Evolutionary conservation across 768 basidiomycete species (phyloP), one percentile per base, ranked within the genome.

Genomic region (Termitomyces sp.): DNA sequence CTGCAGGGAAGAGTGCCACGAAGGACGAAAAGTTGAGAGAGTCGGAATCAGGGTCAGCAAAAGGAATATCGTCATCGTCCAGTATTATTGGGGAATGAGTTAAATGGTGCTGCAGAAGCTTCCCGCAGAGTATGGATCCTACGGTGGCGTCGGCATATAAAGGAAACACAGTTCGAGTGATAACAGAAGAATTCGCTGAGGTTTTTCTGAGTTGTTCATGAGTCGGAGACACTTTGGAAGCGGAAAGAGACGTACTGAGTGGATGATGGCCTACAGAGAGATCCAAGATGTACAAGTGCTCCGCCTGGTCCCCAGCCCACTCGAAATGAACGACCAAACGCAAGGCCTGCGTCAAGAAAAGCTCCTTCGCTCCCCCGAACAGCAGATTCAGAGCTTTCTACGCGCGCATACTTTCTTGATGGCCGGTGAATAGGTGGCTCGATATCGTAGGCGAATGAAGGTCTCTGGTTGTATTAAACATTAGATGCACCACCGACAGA

Each of bases 251-350:
- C 86, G 67, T 65, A 89, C 89, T 72, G 61, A 49, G 74, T 71
- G 51, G 76, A 73, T 4, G 66, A 71, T 26, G 86, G 85, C 7
- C 76, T 73, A 71, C 89, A 87, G 60, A 96, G 71, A 49, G 76
- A 76, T n/a, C 92, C 94, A 11, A 88, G 68, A 69, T 92, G 87
- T 11, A 86, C 85, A 7, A 98, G 66, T 40, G 75, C 77, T 0
- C 93, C 93, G 38, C 82, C 79, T 1, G 90, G 87, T 19, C 95
- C 92, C 93, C 94, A 98, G 4, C 91, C 86, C 2, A 89, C 91
- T 55, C 94, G 80, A 70, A 94, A 97, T 12, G 90, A 91, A 17
- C 93, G 82, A 12, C 94, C 94, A 55, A 94, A 73, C 0, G 89
- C 81, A 37, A 98, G 74, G 0, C 94, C 95, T 15, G 91, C 89